Conservation (phyloP, 345 rosid species). For the Heritiera littoralis region DNA sequence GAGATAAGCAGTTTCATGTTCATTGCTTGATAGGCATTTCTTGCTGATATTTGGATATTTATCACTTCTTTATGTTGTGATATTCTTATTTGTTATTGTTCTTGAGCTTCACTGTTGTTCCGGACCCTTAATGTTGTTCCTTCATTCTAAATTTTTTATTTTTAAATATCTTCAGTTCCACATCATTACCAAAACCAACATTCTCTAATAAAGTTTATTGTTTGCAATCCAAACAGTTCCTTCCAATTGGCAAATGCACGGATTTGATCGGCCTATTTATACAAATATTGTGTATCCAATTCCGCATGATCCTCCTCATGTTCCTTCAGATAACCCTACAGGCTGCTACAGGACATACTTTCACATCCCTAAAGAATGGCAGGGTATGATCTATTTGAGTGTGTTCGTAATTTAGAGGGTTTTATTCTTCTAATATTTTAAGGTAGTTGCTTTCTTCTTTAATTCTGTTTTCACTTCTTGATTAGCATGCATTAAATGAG, state of each 20-base stretch:
- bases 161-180: slow-evolving; percentile 3
- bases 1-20: not conserved
- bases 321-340: slow-evolving; percentile 83
- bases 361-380: slow-evolving; percentile 81
- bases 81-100: not conserved
- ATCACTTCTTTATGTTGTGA: not conserved
- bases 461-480: not conserved
- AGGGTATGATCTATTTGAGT: slow-evolving; percentile 48
- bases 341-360: slow-evolving; percentile 92
- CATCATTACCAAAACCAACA: slow-evolving; percentile 6
- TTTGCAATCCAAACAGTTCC: slow-evolving; percentile 68
- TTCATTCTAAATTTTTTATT: slow-evolving; percentile 18
- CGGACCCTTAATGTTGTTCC: not conserved
- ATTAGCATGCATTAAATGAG: not conserved
- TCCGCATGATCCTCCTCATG: slow-evolving; percentile 71
- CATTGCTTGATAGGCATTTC: not conserved
- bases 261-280: slow-evolving; percentile 90
- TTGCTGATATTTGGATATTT: not conserved
- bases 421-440: not conserved
- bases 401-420: not conserved
- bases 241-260: slow-evolving; percentile 98
- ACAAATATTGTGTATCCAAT: slow-evolving; percentile 84
- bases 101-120: not conserved
- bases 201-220: slow-evolving; percentile 27
- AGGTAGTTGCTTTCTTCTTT: slow-evolving; percentile 6